These are phyloP conservation scores for Fusarium stilboides DNA, from an alignment of 2,329 filamentous ascomycete species.

Conservation along the genomic window DNA sequence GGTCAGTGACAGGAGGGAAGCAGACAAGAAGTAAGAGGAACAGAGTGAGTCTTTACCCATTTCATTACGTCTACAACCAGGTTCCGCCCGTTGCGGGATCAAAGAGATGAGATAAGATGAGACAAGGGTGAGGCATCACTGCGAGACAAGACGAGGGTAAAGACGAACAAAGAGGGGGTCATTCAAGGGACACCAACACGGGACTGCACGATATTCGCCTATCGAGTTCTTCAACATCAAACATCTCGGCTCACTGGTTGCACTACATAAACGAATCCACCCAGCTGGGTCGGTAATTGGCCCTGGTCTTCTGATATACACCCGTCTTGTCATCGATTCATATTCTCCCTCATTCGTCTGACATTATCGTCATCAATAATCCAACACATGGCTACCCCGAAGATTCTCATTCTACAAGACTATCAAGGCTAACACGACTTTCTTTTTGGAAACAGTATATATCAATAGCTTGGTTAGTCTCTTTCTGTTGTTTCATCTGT, in stretches of 20 bases:
- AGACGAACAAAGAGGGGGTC: constrained; percentile 5
- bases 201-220: constrained; percentile 25
- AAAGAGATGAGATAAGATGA: constrained; percentile 28
- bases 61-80: constrained; percentile 13
- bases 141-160: background rate
- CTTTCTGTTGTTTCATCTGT: background rate
- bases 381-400: background rate
- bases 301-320: too few relatives aligned
- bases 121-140: constrained; percentile 10
- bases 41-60: constrained; percentile 60
- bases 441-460: constrained; percentile 63
- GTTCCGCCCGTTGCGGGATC: background rate
- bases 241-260: constrained; percentile 20
- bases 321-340: background rate
- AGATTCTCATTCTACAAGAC: background rate
- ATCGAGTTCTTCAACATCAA: constrained; percentile 10
- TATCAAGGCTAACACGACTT: constrained; percentile 38
- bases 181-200: constrained; percentile 3
- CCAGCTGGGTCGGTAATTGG: constrained; percentile 5
- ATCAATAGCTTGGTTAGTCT: constrained; percentile 72
- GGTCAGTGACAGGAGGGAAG: constrained; percentile 54
- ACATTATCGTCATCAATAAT: background rate
- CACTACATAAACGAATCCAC: constrained; percentile 27
- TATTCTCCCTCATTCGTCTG: background rate
- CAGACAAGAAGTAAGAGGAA: constrained; percentile 74